These are phyloP conservation scores for Phytopythium boreale DNA, from an alignment of 352 stramenopile species.

Conservation along the genomic window DNA sequence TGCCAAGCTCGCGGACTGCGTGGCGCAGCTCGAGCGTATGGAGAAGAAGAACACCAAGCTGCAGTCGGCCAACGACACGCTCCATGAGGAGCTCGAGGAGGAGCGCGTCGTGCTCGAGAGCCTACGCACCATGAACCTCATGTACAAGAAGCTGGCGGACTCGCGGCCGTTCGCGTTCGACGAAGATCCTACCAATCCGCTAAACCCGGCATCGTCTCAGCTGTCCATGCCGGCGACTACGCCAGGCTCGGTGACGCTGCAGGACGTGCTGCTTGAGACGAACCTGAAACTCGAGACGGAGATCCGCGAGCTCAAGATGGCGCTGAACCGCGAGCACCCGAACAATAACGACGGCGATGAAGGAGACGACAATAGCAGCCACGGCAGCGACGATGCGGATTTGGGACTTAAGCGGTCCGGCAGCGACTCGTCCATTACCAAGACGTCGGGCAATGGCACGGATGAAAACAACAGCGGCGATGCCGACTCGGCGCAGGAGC, in stretches of 20 bases:
- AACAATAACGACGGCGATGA: conserved; percentile 15
- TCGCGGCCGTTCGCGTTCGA: conserved; percentile 40
- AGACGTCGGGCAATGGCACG: conserved; percentile 13
- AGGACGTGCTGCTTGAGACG: conserved; percentile 48
- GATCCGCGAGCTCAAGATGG: conserved; percentile 31
- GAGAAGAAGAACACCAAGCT: conserved; percentile 60
- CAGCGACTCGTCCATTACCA: conserved; percentile 28
- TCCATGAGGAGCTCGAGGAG: conserved; percentile 64
- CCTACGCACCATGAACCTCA: conserved; percentile 56
- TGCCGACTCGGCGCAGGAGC: conserved; percentile 15
- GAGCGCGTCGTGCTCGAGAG: conserved; percentile 64
- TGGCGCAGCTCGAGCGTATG: conserved; percentile 43
- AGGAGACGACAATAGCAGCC: conserved; percentile 17
- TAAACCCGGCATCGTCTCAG: conserved; percentile 18
- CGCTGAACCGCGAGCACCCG: conserved; percentile 23
- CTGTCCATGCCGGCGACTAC: not conserved
- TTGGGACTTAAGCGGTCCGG: conserved; percentile 22
- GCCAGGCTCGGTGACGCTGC: conserved; percentile 28
- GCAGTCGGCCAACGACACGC: conserved; percentile 45
- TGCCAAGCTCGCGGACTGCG: conserved; percentile 31
- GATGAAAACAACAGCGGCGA: conserved; percentile 12
- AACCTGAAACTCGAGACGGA: conserved; percentile 53
- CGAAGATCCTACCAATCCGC: conserved; percentile 17
- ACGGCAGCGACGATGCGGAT: conserved; percentile 24
- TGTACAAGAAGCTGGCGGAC: conserved; percentile 75